Conservation (phyloP, 1,139 yeast genomes). For the Candida glucosophila region DNA sequence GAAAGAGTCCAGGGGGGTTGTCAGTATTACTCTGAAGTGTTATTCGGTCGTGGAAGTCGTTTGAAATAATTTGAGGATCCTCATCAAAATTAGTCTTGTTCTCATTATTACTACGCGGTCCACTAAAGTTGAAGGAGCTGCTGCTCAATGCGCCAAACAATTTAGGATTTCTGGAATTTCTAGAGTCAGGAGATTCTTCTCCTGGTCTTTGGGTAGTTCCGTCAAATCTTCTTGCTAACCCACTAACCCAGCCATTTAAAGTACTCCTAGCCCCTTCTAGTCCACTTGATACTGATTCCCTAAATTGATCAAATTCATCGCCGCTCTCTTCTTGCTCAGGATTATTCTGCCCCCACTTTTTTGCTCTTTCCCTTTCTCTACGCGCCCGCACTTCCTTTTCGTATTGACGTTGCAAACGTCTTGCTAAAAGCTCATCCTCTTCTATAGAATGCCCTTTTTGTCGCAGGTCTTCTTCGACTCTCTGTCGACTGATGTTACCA, state of each 20-base stretch:
- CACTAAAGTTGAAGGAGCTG: slow-evolving; percentile 27
- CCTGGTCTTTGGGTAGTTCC: slow-evolving; percentile 5
- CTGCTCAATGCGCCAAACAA: slow-evolving; percentile 44
- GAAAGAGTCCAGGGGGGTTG: slow-evolving; percentile 29
- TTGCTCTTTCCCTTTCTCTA: slow-evolving; percentile 9
- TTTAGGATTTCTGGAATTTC: slow-evolving; percentile 17
- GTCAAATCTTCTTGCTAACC: slow-evolving; percentile 50
- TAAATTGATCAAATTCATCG: slow-evolving; percentile 60
- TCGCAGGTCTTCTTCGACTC: slow-evolving; percentile 13
- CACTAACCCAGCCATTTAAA: slow-evolving; percentile 76
- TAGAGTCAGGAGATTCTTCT: slow-evolving; percentile 2
- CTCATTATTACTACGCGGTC: slow-evolving; percentile 15
- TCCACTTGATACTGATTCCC: slow-evolving; percentile 65
- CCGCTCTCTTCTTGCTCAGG: slow-evolving; percentile 46
- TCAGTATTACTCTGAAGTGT: slow-evolving; percentile 38
- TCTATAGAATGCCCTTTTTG: slow-evolving; percentile 7
- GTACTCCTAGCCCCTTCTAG: slow-evolving; percentile 77
- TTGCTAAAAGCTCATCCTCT: slow-evolving; percentile 79
- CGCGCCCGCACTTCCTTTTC: slow-evolving; percentile 37
- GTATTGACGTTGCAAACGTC: slow-evolving; percentile 68
- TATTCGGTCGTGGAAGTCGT: slow-evolving; percentile 50
- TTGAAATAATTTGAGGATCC: slow-evolving; percentile 43
- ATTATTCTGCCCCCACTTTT: slow-evolving; percentile 4
- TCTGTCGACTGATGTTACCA: slow-evolving; percentile 3
- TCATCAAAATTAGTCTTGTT: slow-evolving; percentile 38